Conservation (phyloP, 192 early-diverging fungal species). For the Coemansia asiatica region DNA sequence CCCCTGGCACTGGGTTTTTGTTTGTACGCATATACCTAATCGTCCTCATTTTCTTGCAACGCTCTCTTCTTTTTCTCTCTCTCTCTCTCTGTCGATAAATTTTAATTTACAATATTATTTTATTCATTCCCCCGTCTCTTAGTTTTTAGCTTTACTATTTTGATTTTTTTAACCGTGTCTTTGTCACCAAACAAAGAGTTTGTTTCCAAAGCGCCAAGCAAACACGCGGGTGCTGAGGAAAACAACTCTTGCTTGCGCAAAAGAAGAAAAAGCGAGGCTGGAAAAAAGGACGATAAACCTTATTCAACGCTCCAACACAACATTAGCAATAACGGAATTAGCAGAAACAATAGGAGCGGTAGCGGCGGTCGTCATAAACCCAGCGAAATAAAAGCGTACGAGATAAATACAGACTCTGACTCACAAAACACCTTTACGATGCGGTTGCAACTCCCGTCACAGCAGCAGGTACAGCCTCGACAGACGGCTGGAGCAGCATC, state of each 20-base stretch:
- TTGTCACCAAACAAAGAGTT: not conserved
- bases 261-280: conserved; percentile 1
- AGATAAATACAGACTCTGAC: not conserved
- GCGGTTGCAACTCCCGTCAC: conserved; percentile 5
- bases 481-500: not conserved
- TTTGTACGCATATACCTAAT: too few species aligned
- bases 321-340: too few species aligned
- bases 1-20: too few species aligned
- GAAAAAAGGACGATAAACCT: not conserved
- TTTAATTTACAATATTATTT: not conserved
- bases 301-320: too few species aligned
- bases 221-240: conserved; percentile 5
- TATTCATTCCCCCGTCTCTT: not conserved
- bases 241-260: not conserved
- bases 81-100: not conserved
- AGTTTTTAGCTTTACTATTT: not conserved
- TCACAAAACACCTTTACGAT: not conserved
- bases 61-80: not conserved
- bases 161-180: not conserved
- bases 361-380: not conserved
- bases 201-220: conserved; percentile 1
- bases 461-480: not conserved
- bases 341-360: too few species aligned
- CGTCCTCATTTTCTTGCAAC: not conserved
- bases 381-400: not conserved